Percentiles rank a stretch among this genome's conserved stretches.
These are phyloP conservation scores for Podospora pseudopauciseta DNA, from an alignment of 495 filamentous ascomycete species.

Conservation along the genomic window DNA sequence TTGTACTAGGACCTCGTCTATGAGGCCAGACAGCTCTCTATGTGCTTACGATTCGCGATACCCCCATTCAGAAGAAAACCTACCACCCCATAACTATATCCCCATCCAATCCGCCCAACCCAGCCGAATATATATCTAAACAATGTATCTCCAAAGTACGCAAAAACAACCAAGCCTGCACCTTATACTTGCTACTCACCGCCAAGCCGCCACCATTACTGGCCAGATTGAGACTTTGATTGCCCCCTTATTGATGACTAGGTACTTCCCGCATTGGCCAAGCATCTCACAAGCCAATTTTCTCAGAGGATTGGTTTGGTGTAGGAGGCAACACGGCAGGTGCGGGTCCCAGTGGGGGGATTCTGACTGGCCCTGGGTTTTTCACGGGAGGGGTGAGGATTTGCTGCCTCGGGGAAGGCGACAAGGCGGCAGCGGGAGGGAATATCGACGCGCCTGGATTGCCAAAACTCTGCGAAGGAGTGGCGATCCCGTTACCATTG, in stretches of 20 bases:
- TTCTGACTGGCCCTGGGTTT: constrained; percentile 32
- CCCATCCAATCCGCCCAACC: not conserved
- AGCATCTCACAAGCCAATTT: not conserved
- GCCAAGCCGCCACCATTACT: not conserved
- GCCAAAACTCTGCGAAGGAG: constrained; percentile 20
- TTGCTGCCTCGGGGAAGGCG: constrained; percentile 50
- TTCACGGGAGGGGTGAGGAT: constrained; percentile 51
- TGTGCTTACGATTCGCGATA: not conserved
- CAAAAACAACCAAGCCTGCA: not conserved
- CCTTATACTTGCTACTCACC: not conserved
- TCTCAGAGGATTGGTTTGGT: not conserved
- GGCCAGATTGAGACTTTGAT: not conserved
- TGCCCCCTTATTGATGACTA: not conserved
- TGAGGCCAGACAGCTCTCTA: not conserved
- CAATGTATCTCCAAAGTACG: not conserved
- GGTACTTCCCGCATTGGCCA: not conserved
- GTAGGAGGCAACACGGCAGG: not conserved
- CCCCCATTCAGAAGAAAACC: not conserved
- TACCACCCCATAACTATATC: not conserved
- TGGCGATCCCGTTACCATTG: constrained; percentile 20
- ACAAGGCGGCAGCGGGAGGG: constrained; percentile 49
- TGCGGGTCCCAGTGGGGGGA: not conserved
- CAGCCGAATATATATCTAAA: not conserved
- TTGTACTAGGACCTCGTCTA: not conserved
- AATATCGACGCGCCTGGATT: constrained; percentile 40